Conservation (phyloP, 768 basidiomycete species). For the Leccinum imitatum region DNA sequence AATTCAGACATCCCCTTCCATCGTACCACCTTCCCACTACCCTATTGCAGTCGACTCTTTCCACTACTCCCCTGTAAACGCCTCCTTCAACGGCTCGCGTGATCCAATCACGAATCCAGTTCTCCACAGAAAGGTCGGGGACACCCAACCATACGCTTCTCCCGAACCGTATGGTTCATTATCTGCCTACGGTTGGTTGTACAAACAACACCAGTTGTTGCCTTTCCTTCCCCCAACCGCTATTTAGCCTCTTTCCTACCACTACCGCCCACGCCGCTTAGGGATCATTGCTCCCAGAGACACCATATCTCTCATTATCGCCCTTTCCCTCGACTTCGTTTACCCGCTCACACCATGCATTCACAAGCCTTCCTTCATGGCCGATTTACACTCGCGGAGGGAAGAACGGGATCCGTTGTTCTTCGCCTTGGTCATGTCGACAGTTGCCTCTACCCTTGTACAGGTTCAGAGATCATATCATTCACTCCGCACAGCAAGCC, state of each 20-base stretch:
- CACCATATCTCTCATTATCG: slow-evolving; percentile 77
- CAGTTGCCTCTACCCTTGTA: slow-evolving; percentile 82
- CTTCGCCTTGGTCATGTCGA: slow-evolving; percentile 88
- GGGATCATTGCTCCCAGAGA: slow-evolving; percentile 83
- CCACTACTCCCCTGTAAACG: slow-evolving; percentile 32
- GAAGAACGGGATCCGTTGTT: slow-evolving; percentile 90
- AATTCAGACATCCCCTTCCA: slow-evolving; percentile 38
- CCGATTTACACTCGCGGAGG: slow-evolving; percentile 72
- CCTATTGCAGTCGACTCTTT: slow-evolving; percentile 64
- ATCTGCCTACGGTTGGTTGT: slow-evolving; percentile 69
- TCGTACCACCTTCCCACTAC: slow-evolving; percentile 64
- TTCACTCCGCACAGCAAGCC: no score
- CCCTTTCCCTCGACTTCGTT: slow-evolving; percentile 91
- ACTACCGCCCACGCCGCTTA: slow-evolving; percentile 72
- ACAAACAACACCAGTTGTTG: slow-evolving; percentile 57
- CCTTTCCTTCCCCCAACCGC: slow-evolving; percentile 43
- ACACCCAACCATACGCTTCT: slow-evolving; percentile 40
- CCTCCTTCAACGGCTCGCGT: slow-evolving; percentile 39
- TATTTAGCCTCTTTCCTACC: slow-evolving; percentile 64
- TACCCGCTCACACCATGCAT: slow-evolving; percentile 89
- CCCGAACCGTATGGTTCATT: slow-evolving; percentile 61
- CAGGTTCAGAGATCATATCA: slow-evolving; percentile 84
- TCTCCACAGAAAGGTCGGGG: slow-evolving; percentile 43
- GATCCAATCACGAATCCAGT: slow-evolving; percentile 36
- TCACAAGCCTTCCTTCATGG: slow-evolving; percentile 90